Evolutionary conservation across 306 rosid genomes (phyloP).

Genomic region (Prunus campanulata): DNA sequence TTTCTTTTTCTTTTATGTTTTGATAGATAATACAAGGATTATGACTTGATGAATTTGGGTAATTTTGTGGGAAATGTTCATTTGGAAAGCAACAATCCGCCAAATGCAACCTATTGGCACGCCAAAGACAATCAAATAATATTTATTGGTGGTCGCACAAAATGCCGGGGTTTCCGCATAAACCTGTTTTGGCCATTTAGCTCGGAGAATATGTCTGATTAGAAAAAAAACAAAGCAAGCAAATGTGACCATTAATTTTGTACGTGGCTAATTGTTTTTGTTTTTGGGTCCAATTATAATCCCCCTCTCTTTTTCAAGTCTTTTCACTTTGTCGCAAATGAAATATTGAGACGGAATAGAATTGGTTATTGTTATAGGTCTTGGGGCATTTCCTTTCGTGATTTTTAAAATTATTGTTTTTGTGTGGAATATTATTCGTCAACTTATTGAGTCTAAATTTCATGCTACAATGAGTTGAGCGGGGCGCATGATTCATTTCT

Average conservation of each 20-base stretch:
- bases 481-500: too few species aligned
- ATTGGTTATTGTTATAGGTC: neutral
- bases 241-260: neutral
- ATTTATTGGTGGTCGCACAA: neutral
- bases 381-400: too few species aligned
- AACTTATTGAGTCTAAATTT: too few species aligned
- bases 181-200: neutral
- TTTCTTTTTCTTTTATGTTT: too few species aligned
- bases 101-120: neutral
- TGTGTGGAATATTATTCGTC: too few species aligned
- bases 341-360: neutral
- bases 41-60: neutral
- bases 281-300: slow-evolving; percentile 4
- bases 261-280: neutral
- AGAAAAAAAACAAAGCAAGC: too few species aligned
- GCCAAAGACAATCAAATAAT: too few species aligned
- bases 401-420: too few species aligned
- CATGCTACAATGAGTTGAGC: too few species aligned
- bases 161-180: slow-evolving; percentile 11
- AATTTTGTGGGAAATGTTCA: neutral
- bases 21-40: neutral
- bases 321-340: neutral
- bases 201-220: neutral
- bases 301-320: neutral
- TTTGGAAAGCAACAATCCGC: slow-evolving; percentile 17